Base-by-base conservation (phyloP, 805 yeast species). In the Metschnikowia koreensis region DNA sequence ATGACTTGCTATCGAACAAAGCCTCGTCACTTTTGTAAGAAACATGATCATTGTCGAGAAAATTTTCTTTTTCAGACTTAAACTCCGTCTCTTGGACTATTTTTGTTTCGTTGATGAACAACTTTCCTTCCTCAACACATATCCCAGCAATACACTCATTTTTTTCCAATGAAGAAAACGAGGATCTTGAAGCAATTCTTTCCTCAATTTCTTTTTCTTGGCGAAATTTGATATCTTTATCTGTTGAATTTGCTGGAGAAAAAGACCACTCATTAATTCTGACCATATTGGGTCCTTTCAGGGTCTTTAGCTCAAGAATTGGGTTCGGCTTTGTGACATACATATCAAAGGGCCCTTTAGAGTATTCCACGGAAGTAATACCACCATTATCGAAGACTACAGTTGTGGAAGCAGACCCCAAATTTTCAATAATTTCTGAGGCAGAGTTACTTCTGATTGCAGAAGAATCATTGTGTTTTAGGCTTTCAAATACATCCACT, bases 211-310 rank as follows among this genome's bases (percentile, higher is more conserved):
- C n/a, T 33, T 15, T 37, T 6, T 13, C 7, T 13, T 8, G 17
- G n/a, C 39, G 39, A 12, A n/a, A n/a, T 2, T 10, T 39, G 28
- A 22, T 17, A 39, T n/a, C 28, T n/a, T 27, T 3, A 7, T 13
- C 29, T 8, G 28, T 36, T 6, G 38, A 16, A 47, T 29, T 38
- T 3, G 37, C 5, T 4, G 41, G 7, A 13, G 45, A 29, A 12
- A 38, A 34, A 11, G 45, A n/a, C 52, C 45, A 49, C 5, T 31
- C 27, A n/a, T 39, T 29, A 15, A 49, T 44, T 10, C 16, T 39
- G 41, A 49, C 33, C 31, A 31, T 27, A 15, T 49, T 22, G 6
- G 52, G 41, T 6, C 52, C 52, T n/a, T 27, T 8, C 15, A 44
- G 5, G 1, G 36, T 40, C 3, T 26, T 26, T 26, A 49, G 45